These are phyloP conservation scores for Fusarium hainanense DNA, from an alignment of 2,329 filamentous ascomycete species.

Conservation along the genomic window DNA sequence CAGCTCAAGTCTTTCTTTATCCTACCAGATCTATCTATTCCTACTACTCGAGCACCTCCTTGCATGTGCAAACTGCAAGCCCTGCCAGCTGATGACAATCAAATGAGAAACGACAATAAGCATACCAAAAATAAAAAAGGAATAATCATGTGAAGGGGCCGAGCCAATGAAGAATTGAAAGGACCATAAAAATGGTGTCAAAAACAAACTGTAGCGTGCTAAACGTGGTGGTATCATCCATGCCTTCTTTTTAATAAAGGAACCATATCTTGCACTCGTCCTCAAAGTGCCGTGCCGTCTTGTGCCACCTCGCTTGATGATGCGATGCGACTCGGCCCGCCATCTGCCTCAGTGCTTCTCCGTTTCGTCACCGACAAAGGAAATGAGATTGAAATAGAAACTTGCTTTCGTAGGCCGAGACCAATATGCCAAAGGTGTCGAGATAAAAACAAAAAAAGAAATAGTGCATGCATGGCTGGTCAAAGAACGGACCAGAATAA, in stretches of 20 bases:
- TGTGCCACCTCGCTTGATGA: background rate
- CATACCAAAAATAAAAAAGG: conserved; percentile 37
- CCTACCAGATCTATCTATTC: conserved; percentile 45
- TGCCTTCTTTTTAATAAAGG: conserved; percentile 48
- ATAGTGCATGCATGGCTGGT: conserved; percentile 38
- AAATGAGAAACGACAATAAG: conserved; percentile 33
- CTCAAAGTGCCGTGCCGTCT: conserved; percentile 1
- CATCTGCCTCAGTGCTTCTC: conserved; percentile 21
- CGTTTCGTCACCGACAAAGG: conserved; percentile 34
- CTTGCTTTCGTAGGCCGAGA: conserved; percentile 36
- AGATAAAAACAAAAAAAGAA: conserved; percentile 30
- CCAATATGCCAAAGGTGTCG: conserved; percentile 35
- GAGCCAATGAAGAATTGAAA: conserved; percentile 28
- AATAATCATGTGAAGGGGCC: conserved; percentile 29
- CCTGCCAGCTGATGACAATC: conserved; percentile 25
- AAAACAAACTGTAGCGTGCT: conserved; percentile 50
- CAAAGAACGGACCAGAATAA: conserved; percentile 35
- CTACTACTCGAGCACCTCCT: conserved; percentile 28
- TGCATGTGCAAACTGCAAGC: conserved; percentile 18
- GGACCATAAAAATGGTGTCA: conserved; percentile 28
- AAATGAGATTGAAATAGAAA: conserved; percentile 38
- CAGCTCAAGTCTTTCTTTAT: conserved; percentile 43
- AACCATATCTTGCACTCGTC: conserved; percentile 44
- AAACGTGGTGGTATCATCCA: conserved; percentile 58
- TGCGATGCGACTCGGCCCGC: background rate